Evolutionary conservation across 2,329 filamentous ascomycete species (phyloP).

Genomic region (Fusarium sp.): DNA sequence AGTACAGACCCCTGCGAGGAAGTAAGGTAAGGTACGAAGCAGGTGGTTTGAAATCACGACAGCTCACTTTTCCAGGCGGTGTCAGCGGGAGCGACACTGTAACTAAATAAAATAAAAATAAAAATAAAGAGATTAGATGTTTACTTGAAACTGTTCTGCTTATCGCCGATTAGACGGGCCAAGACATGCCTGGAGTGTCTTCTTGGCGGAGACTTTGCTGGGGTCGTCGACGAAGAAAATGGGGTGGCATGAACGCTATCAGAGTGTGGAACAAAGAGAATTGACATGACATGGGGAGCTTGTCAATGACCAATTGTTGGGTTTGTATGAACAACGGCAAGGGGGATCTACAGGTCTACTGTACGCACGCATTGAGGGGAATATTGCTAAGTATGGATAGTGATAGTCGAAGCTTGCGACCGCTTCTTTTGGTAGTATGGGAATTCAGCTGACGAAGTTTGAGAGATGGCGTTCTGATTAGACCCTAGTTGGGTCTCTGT

Average conservation of each 20-base stretch:
- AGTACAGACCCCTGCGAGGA: constrained; percentile 28
- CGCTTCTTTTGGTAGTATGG: constrained; percentile 19
- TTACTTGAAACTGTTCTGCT: constrained; percentile 13
- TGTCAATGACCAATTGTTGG: constrained; percentile 19
- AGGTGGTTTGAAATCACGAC: constrained; percentile 22
- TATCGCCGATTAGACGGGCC: constrained; percentile 25
- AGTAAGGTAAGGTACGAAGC: constrained; percentile 12
- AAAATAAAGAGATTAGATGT: neutral
- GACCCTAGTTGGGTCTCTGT: neutral
- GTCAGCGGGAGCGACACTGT: constrained; percentile 7
- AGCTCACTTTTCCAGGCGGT: constrained; percentile 22
- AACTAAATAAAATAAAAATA: neutral
- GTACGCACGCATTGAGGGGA: constrained; percentile 9
- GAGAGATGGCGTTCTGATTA: constrained; percentile 18
- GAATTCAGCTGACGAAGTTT: constrained; percentile 20
- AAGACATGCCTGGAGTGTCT: constrained; percentile 21
- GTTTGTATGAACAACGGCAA: neutral
- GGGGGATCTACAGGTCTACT: constrained; percentile 28
- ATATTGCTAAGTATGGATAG: neutral
- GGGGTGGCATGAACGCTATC: constrained; percentile 22
- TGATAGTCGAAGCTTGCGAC: constrained; percentile 10
- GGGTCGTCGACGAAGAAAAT: constrained; percentile 16
- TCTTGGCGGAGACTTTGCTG: constrained; percentile 16
- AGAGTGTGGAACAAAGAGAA: constrained; percentile 29
- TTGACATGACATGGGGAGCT: constrained; percentile 5